Evolutionary conservation across 768 basidiomycete species (phyloP).

Genomic region (Rhodotorula kratochvilovae): DNA sequence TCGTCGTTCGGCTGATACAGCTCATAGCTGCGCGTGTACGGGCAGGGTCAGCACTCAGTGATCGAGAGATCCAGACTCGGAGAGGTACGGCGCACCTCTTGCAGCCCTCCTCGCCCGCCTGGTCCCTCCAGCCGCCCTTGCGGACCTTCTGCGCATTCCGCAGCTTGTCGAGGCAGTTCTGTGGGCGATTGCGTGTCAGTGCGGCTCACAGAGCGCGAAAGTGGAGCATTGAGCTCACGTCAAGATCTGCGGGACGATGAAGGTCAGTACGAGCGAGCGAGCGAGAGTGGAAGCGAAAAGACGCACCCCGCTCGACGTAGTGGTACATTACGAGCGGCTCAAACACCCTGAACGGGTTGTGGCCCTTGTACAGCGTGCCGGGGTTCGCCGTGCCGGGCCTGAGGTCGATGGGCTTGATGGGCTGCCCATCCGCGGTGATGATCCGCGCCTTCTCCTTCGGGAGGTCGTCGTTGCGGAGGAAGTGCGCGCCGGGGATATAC

Average conservation of each 20-base stretch:
- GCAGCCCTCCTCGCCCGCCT: constrained; percentile 3
- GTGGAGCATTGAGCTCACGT: not conserved
- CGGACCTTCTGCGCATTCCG: not conserved
- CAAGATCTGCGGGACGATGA: not conserved
- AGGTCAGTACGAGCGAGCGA: not conserved
- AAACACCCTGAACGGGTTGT: not conserved
- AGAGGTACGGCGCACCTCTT: not conserved
- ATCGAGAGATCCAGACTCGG: not conserved
- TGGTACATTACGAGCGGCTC: constrained; percentile 10
- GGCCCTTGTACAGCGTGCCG: constrained; percentile 3
- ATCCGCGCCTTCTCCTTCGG: not conserved
- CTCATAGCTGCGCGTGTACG: constrained; percentile 13
- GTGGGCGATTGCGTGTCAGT: no score
- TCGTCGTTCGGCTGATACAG: constrained; percentile 5
- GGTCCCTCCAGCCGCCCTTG: constrained; percentile 7
- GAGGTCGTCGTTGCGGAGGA: not conserved
- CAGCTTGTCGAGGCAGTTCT: constrained; percentile 13
- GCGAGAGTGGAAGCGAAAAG: no score
- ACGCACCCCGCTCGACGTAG: constrained; percentile 13
- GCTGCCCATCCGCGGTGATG: constrained; percentile 2
- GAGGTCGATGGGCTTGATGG: not conserved
- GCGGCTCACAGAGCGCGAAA: not conserved
- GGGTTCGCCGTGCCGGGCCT: no score
- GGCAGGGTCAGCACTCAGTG: no score
- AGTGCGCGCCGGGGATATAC: constrained; percentile 12